phyloP scores from a whole-genome alignment of 345 rosid species.

The Syzygium grande region DNA sequence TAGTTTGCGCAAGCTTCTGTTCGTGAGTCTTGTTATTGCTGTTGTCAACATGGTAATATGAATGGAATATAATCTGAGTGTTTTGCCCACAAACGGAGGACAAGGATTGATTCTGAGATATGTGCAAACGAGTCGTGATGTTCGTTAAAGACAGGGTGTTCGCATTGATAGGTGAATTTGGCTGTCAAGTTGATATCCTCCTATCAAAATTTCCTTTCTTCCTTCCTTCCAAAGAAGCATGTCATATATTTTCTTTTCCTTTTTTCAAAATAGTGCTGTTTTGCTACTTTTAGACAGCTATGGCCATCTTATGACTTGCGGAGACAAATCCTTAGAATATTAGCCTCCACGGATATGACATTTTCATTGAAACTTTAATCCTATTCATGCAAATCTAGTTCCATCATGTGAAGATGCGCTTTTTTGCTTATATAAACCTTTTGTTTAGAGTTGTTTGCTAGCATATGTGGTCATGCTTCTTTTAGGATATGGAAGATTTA shows the following conservation, averaged over 20 bases:
- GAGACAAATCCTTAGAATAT: not conserved
- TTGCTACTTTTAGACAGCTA: not conserved
- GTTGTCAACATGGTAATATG: not conserved
- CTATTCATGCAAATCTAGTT: not conserved
- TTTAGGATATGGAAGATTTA: not conserved
- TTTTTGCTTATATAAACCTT: not conserved
- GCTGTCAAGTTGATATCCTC: not conserved
- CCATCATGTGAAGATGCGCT: rapidly evolving
- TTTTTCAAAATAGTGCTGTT: not conserved
- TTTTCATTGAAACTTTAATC: not conserved
- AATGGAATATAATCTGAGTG: rapidly evolving
- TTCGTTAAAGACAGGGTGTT: not conserved
- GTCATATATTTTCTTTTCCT: not conserved
- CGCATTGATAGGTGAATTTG: not conserved
- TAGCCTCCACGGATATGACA: rapidly evolving
- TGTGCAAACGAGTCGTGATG: not conserved
- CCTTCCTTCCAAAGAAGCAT: not conserved
- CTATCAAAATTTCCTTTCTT: not conserved
- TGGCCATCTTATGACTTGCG: rapidly evolving
- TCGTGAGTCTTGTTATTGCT: rapidly evolving
- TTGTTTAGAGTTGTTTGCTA: not conserved
- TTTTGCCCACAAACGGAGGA: rapidly evolving
- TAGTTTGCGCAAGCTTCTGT: not conserved
- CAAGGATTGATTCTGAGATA: not conserved
- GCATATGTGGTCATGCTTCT: not conserved